Percentiles rank a stretch among this genome's conserved stretches.
Evolutionary conservation across 257 asterid genomes (phyloP).

Genomic region (Schizonepeta tenuifolia): DNA sequence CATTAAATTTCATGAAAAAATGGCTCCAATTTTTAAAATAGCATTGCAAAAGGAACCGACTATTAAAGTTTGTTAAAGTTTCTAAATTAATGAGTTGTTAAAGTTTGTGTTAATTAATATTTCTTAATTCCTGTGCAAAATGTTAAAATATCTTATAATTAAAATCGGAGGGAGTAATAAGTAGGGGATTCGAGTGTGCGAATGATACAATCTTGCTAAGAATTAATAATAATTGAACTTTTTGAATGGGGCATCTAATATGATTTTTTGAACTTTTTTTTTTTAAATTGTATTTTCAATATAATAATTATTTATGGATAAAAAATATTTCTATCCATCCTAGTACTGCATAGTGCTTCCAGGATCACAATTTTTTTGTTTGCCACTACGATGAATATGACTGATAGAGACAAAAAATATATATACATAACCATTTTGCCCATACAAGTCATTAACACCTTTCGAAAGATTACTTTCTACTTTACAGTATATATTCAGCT

Average conservation of each 20-base stretch:
- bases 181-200: no score
- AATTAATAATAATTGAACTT: neutral
- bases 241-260: neutral
- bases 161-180: no score
- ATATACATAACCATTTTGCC: constrained; percentile 37
- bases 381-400: constrained; percentile 11
- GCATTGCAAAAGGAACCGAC: no score
- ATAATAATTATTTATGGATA: neutral
- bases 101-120: no score
- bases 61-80: no score
- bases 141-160: no score
- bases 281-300: no score
- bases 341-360: constrained; percentile 15
- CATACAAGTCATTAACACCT: constrained; percentile 37
- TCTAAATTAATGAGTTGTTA: no score
- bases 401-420: constrained; percentile 29
- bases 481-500: constrained; percentile 28
- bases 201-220: neutral
- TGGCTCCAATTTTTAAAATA: no score
- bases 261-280: no score
- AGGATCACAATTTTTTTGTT: constrained; percentile 4
- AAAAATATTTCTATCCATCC: constrained; percentile 19
- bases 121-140: no score
- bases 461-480: constrained; percentile 27
- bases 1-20: no score